Evolutionary conservation across 495 filamentous ascomycete species (phyloP).

Genomic region (Aspergillus conjunctus): DNA sequence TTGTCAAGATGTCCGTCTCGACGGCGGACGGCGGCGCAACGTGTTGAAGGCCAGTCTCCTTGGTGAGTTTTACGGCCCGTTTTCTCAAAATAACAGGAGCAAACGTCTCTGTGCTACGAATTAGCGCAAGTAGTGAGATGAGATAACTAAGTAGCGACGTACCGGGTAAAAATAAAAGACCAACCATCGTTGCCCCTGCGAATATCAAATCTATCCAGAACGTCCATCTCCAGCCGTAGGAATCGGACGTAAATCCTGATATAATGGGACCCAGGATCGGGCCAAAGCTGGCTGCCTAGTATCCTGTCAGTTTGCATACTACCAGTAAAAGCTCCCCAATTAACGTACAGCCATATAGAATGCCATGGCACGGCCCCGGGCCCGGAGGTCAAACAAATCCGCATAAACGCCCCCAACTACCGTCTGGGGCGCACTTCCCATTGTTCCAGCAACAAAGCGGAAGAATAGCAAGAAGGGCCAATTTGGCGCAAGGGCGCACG

Average conservation of each 20-base stretch:
- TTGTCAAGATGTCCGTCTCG: conserved; percentile 26
- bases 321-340: not conserved
- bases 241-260: conserved; percentile 57
- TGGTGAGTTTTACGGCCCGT: conserved; percentile 55
- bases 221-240: conserved; percentile 66
- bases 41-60: conserved; percentile 52
- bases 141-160: conserved; percentile 1
- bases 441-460: conserved; percentile 64
- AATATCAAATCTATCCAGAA: conserved; percentile 66
- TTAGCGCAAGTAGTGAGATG: not conserved
- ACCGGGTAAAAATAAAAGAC: conserved; percentile 50
- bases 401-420: conserved; percentile 74
- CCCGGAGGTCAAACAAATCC: conserved; percentile 63
- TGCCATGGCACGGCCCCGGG: conserved; percentile 69
- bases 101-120: conserved; percentile 57
- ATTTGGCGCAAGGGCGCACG: conserved; percentile 67
- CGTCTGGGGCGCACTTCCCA: conserved; percentile 67
- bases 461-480: conserved; percentile 70
- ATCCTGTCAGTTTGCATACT: conserved; percentile 9
- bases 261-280: conserved; percentile 70
- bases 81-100: conserved; percentile 60
- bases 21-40: conserved; percentile 5
- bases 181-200: conserved; percentile 47
- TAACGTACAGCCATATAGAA: conserved; percentile 68
- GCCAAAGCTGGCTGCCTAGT: conserved; percentile 63